Base-by-base conservation (phyloP, 495 filamentous ascomycete species). In the Coniosporium apollinis region DNA sequence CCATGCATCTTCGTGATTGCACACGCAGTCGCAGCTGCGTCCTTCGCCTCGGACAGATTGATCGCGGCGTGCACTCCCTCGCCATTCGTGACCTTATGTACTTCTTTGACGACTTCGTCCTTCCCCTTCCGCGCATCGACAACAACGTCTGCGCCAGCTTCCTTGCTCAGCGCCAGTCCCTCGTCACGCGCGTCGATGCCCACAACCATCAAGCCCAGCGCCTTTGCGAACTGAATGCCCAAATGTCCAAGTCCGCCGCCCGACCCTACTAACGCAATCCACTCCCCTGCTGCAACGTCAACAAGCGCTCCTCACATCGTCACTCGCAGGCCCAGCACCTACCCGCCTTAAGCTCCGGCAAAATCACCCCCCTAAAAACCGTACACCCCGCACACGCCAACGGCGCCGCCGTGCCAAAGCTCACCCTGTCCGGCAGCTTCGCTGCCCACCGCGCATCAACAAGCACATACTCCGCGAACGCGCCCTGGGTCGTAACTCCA, bases 191-290 rank as follows among this genome's bases (percentile, higher is more conserved):
- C 68, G 38, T 73, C 71, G 32, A 74, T 49, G 1, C 61, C 71
- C 15, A 73, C 52, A 13, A 73, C 59, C 30, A 50, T 48, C 32
- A 72, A 41, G 0, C 69, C 70, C 41, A 55, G 46, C 13, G 60
- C 63, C 37, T 60, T 70, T 5, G 66, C 66, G 49, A 70, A 70
- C 41, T 72, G 70, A 19, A 57, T 45, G 1, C 58, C 65, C 10
- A 73, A 32, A 50, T 74, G 69, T 1, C 71, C 70, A 11, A 76
- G 49, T 9, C 70, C 70, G 13, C 70, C 70, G n/a, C 69, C 71
- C 3, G 59, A 56, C 9, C 70, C 70, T 1, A 72, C 57, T 24
- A 74, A 56, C 2, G 53, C 60, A 10, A 74, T 21, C 52, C 59
- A 64, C 47, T 70, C 50, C 1, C 67, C n/a, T n/a, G n/a, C n/a